Evolutionary conservation across 106 monocot genomes (phyloP).

Genomic region (Dendrobium chrysotoxum): DNA sequence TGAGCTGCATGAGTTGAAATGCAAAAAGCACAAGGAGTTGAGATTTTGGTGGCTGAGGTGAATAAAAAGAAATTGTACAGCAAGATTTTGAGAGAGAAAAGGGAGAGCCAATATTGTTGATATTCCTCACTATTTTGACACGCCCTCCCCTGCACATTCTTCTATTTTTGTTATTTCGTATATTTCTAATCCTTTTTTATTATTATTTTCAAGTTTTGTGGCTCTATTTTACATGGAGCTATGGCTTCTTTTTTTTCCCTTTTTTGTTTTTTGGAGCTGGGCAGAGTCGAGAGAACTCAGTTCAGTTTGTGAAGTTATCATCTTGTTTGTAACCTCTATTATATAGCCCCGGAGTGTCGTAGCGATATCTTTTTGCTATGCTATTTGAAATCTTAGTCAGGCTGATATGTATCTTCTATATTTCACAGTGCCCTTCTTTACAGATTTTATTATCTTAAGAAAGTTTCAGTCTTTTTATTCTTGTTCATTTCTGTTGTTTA

Average conservation of each 20-base stretch:
- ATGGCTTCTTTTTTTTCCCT: no score
- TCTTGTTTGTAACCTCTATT: neutral
- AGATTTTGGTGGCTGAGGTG: conserved; percentile 4
- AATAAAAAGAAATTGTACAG: conserved; percentile 5
- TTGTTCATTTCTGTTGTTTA: no score
- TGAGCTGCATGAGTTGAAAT: neutral
- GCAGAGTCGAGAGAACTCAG: neutral
- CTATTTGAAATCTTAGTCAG: neutral
- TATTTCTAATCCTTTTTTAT: neutral
- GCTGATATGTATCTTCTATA: no score
- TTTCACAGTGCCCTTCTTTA: no score
- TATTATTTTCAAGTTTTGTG: neutral
- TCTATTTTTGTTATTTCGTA: neutral
- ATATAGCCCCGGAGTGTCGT: neutral
- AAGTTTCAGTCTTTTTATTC: no score
- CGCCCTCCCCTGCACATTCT: conserved; percentile 1
- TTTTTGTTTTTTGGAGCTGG: neutral
- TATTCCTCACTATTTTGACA: neutral
- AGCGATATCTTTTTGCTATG: neutral
- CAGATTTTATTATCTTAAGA: no score
- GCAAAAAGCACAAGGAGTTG: neutral
- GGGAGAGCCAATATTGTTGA: neutral
- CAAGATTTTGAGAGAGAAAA: neutral
- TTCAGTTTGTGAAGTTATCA: neutral
- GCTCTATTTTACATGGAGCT: conserved; percentile 1